Conservation (phyloP, 805 yeast genomes). For the Komagataella populi region DNA sequence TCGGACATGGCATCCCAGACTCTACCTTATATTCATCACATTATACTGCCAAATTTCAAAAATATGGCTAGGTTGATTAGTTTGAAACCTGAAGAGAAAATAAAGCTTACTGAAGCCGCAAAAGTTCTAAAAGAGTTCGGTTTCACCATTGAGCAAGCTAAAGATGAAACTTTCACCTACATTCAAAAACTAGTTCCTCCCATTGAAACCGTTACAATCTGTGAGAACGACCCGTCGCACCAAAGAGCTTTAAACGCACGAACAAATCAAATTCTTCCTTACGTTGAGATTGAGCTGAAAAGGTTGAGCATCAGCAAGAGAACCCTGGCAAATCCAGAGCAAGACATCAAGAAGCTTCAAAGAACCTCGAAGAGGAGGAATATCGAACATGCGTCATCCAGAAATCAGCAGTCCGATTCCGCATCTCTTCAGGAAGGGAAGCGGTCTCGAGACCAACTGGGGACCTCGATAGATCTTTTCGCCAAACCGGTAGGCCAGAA, state of each 20-base stretch:
- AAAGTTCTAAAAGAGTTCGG: slow-evolving; percentile 23
- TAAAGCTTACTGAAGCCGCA: slow-evolving; percentile 22
- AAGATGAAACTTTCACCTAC: background rate
- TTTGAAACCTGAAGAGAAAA: slow-evolving; percentile 17
- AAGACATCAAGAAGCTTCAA: background rate
- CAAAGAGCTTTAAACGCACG: background rate
- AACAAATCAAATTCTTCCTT: slow-evolving; percentile 21
- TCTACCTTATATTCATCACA: slow-evolving; percentile 20
- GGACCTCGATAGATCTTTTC: background rate
- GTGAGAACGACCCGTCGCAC: background rate
- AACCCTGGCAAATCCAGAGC: background rate
- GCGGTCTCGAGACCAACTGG: background rate
- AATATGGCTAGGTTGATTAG: slow-evolving; percentile 8
- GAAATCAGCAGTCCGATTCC: background rate
- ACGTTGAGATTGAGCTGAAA: slow-evolving; percentile 18
- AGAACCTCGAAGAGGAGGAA: background rate
- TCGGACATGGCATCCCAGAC: slow-evolving; percentile 13
- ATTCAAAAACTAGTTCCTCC: background rate
- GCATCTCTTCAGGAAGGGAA: background rate
- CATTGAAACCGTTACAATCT: background rate
- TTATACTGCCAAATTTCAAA: slow-evolving; percentile 15
- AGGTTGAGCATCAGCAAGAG: background rate
- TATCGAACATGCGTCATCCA: background rate
- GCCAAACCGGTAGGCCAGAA: background rate
- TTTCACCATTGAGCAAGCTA: slow-evolving; percentile 15